Evolutionary conservation across 805 yeast species (phyloP).

Genomic region (Metschnikowia noctiluminum): DNA sequence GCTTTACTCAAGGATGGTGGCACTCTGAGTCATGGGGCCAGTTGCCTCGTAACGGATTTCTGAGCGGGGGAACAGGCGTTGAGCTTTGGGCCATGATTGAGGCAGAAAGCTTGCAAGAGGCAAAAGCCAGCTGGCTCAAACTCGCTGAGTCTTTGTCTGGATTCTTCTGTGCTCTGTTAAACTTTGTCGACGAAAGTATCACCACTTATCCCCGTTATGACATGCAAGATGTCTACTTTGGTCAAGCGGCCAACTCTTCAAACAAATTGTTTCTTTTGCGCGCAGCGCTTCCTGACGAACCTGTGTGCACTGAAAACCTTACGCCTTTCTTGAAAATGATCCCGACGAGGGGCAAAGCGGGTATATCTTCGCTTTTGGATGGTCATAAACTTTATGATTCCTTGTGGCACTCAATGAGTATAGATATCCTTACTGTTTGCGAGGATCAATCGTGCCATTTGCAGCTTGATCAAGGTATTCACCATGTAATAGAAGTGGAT

Average conservation of each 20-base stretch:
- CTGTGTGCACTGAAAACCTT: constrained; percentile 93
- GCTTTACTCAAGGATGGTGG: constrained; percentile 96
- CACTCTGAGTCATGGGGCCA: constrained; percentile 85
- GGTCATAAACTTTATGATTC: constrained; percentile 91
- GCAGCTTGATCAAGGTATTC: constrained; percentile 62
- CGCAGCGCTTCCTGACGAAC: constrained; percentile 91
- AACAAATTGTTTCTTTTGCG: constrained; percentile 57
- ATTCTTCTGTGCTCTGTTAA: constrained; percentile 89
- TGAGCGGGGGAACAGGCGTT: constrained; percentile 91
- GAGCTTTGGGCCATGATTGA: constrained; percentile 88
- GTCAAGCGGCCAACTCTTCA: constrained; percentile 20
- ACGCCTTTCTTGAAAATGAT: constrained; percentile 88
- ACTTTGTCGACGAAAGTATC: constrained; percentile 75
- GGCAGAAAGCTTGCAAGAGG: constrained; percentile 52
- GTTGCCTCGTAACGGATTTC: constrained; percentile 66
- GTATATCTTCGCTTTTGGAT: constrained; percentile 77
- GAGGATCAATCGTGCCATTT: constrained; percentile 42
- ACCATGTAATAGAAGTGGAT: constrained; percentile 68
- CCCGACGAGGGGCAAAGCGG: constrained; percentile 90
- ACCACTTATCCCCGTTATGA: constrained; percentile 64
- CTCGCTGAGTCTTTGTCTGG: constrained; percentile 81
- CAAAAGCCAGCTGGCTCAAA: constrained; percentile 63
- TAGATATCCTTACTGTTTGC: constrained; percentile 68
- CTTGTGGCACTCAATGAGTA: constrained; percentile 90
- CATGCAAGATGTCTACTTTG: constrained; percentile 21